A percentile compares a stretch with the other conserved stretches of the same genome.
Conservation (phyloP, 1,284 basidiomycete genomes). For the Malassezia yamatoensis region DNA sequence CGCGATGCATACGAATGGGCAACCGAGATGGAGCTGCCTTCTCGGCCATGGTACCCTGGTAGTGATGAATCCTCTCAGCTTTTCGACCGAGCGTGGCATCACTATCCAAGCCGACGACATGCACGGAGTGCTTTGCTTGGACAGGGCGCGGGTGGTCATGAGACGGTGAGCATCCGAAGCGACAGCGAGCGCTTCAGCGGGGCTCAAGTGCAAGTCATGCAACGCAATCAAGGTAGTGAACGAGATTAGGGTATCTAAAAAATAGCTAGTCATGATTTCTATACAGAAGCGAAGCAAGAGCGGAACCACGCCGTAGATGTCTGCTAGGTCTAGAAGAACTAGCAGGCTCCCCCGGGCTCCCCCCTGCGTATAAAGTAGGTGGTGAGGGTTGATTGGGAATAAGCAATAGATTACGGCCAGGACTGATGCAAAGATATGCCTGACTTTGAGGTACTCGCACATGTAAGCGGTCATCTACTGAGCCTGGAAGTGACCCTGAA, state of each 20-base stretch:
- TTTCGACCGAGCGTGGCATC: too few relatives aligned
- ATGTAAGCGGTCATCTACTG: not conserved
- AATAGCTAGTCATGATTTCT: not conserved
- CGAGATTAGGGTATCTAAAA: constrained; percentile 2
- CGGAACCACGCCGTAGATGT: not conserved
- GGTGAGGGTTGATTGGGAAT: not conserved
- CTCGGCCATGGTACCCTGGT: not conserved
- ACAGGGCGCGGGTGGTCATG: constrained; percentile 35
- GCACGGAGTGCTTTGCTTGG: constrained; percentile 24
- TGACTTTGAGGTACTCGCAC: not conserved
- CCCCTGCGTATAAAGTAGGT: not conserved
- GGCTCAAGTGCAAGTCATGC: constrained; percentile 32
- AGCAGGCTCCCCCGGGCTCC: too few relatives aligned
- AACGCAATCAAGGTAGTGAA: not conserved
- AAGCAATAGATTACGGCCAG: constrained; percentile 9
- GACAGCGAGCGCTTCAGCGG: constrained; percentile 41
- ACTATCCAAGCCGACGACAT: not conserved
- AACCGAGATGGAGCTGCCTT: not conserved
- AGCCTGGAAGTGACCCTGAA: not conserved
- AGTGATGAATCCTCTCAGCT: not conserved
- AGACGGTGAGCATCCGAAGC: constrained; percentile 34
- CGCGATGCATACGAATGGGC: too few relatives aligned
- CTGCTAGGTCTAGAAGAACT: not conserved
- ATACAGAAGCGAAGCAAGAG: not conserved
- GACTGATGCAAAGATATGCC: constrained; percentile 7